Evolutionary conservation across 2,329 filamentous ascomycete genomes (phyloP).

Genomic region (Trichophyton mentagrophytes): DNA sequence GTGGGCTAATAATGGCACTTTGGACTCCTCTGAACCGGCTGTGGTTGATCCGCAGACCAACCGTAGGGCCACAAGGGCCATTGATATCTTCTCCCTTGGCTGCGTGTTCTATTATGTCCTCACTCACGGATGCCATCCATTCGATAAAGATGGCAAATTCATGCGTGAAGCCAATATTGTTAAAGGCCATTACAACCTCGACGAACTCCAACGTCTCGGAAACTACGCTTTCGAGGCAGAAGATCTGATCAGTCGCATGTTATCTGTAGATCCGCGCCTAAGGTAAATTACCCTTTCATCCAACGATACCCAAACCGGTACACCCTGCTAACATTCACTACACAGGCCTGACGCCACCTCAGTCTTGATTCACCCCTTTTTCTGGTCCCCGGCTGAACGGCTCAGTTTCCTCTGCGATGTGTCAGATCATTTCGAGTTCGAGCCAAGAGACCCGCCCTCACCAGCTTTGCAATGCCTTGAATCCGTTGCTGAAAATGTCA

Average conservation of each 20-base stretch:
- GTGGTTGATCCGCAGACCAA: slow-evolving; percentile 46
- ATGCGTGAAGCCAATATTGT: slow-evolving; percentile 97
- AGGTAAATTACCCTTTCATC: slow-evolving; percentile 28
- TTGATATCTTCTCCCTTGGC: slow-evolving; percentile 93
- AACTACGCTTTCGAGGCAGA: slow-evolving; percentile 77
- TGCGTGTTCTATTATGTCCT: slow-evolving; percentile 99
- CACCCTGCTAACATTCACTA: background rate
- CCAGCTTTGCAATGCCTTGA: slow-evolving; percentile 49
- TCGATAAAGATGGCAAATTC: slow-evolving; percentile 85
- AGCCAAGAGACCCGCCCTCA: slow-evolving; percentile 71
- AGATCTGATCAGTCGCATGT: slow-evolving; percentile 75
- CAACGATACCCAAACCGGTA: background rate
- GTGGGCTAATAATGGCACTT: slow-evolving; percentile 25
- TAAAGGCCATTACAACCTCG: slow-evolving; percentile 65
- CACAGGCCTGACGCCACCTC: slow-evolving; percentile 57
- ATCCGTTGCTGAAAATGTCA: slow-evolving; percentile 31
- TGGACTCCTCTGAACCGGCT: slow-evolving; percentile 36
- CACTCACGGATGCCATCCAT: slow-evolving; percentile 82
- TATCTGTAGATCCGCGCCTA: slow-evolving; percentile 50
- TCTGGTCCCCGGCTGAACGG: slow-evolving; percentile 83
- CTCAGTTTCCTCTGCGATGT: slow-evolving; percentile 90
- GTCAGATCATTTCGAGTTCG: slow-evolving; percentile 91
- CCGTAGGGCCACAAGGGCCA: slow-evolving; percentile 81
- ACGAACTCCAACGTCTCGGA: slow-evolving; percentile 60
- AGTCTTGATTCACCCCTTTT: slow-evolving; percentile 88